A percentile compares a stretch with the other conserved stretches of the same genome.
phyloP scores from a whole-genome alignment of 1,284 basidiomycete genomes.

The Clitocybe nebularis region DNA sequence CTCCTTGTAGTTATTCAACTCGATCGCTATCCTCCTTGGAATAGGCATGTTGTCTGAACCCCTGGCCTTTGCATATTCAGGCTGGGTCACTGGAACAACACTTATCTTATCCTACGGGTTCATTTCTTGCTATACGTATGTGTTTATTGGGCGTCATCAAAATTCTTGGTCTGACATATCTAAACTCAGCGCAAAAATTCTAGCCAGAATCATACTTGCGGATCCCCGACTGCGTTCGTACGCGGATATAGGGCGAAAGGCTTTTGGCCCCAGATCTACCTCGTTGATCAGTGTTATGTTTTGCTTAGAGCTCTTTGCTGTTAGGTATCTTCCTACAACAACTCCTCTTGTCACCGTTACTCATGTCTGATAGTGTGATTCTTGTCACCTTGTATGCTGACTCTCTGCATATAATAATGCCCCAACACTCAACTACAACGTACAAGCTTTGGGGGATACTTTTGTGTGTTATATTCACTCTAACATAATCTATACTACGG shows the following conservation, averaged over 20 bases:
- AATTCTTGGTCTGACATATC: conserved; percentile 56
- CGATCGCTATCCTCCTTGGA: conserved; percentile 81
- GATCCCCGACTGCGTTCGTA: conserved; percentile 78
- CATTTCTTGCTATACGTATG: conserved; percentile 86
- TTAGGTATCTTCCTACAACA: conserved; percentile 43
- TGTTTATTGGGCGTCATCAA: conserved; percentile 16
- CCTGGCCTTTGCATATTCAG: conserved; percentile 82
- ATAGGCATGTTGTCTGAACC: conserved; percentile 91
- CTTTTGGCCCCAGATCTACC: conserved; percentile 75
- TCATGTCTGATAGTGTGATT: conserved; percentile 55
- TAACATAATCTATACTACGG: no score
- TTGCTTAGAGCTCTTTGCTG: conserved; percentile 81
- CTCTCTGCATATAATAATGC: conserved; percentile 72
- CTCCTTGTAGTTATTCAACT: conserved; percentile 75
- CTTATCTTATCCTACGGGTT: conserved; percentile 78
- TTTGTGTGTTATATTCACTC: no score
- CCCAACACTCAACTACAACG: conserved; percentile 58
- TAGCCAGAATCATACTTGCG: conserved; percentile 69
- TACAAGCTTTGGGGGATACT: conserved; percentile 77
- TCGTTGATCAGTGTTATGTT: conserved; percentile 73
- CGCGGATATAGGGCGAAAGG: conserved; percentile 84
- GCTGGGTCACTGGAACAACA: conserved; percentile 76
- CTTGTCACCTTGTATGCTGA: conserved; percentile 86
- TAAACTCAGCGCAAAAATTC: conserved; percentile 72
- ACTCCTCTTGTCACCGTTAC: conserved; percentile 11